Percentiles rank a stretch among this genome's conserved stretches.
These are phyloP conservation scores for Scenedesmus sp. DNA, from an alignment of 163 green algal species.

Conservation along the genomic window DNA sequence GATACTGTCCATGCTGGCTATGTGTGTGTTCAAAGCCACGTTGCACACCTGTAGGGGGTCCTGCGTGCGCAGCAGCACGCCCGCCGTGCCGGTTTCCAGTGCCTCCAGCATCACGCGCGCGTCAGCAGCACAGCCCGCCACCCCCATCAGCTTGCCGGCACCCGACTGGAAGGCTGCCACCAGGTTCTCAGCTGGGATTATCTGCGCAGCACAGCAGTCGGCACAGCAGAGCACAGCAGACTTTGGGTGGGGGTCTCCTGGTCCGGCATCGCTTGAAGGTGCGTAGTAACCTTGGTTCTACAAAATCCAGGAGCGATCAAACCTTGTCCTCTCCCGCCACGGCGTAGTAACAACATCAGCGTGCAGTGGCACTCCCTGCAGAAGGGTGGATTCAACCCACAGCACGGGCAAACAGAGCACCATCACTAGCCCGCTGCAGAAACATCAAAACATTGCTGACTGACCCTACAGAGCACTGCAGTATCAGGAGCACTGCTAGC, in stretches of 20 bases:
- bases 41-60: constrained; percentile 69
- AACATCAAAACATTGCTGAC: too few relatives aligned
- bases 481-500: neutral
- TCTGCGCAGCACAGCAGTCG: constrained; percentile 48
- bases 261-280: too few relatives aligned
- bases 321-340: too few relatives aligned
- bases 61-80: constrained; percentile 84
- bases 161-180: constrained; percentile 75
- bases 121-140: constrained; percentile 64
- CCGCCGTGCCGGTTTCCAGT: constrained; percentile 79
- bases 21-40: neutral
- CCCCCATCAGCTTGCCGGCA: constrained; percentile 73
- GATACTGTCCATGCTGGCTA: neutral
- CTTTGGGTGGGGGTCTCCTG: neutral
- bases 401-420: too few relatives aligned
- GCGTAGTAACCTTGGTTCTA: too few relatives aligned
- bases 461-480: too few relatives aligned
- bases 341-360: neutral
- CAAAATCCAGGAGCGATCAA: too few relatives aligned
- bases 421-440: too few relatives aligned
- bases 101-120: constrained; percentile 82
- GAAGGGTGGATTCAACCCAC: too few relatives aligned
- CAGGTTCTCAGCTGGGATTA: constrained; percentile 96
- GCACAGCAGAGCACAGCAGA: neutral
- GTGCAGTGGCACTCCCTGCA: neutral